A percentile compares a stretch with the other conserved stretches of the same genome.
These are phyloP conservation scores for Collybiopsis confluens DNA, from an alignment of 768 basidiomycete genomes.

Conservation along the genomic window DNA sequence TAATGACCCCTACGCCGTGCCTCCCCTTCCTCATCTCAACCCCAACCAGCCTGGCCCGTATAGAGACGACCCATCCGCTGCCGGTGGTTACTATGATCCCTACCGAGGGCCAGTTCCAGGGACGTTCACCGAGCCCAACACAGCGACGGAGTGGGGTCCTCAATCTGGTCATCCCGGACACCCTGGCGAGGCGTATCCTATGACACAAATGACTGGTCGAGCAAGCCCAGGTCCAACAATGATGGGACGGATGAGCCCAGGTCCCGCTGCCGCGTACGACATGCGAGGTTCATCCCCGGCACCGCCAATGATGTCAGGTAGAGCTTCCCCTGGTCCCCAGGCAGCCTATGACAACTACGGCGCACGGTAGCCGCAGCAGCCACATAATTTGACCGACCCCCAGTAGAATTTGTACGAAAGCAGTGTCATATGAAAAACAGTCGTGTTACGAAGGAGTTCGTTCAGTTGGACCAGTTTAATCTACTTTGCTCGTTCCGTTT, in stretches of 20 bases:
- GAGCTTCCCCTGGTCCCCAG: conserved; percentile 43
- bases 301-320: conserved; percentile 34
- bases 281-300: conserved; percentile 28
- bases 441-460: not conserved
- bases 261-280: conserved; percentile 9
- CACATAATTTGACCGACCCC: not conserved
- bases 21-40: conserved; percentile 77
- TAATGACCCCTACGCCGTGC: conserved; percentile 77
- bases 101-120: conserved; percentile 74
- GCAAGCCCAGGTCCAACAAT: conserved; percentile 35
- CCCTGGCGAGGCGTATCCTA: conserved; percentile 59
- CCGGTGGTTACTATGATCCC: conserved; percentile 66
- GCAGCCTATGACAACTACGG: conserved; percentile 35
- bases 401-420: too few relatives aligned
- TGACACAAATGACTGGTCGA: conserved; percentile 57
- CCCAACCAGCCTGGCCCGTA: conserved; percentile 63
- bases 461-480: not conserved
- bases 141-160: conserved; percentile 26
- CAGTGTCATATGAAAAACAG: too few relatives aligned
- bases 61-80: conserved; percentile 58
- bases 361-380: conserved; percentile 17
- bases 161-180: conserved; percentile 18
- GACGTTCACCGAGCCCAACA: conserved; percentile 45
- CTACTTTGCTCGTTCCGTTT: not conserved
- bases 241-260: conserved; percentile 24